A percentile compares a stretch with the other conserved stretches of the same genome.
Evolutionary conservation across 2,329 filamentous ascomycete genomes (phyloP).

Genomic region (Calonectria pauciramosa): DNA sequence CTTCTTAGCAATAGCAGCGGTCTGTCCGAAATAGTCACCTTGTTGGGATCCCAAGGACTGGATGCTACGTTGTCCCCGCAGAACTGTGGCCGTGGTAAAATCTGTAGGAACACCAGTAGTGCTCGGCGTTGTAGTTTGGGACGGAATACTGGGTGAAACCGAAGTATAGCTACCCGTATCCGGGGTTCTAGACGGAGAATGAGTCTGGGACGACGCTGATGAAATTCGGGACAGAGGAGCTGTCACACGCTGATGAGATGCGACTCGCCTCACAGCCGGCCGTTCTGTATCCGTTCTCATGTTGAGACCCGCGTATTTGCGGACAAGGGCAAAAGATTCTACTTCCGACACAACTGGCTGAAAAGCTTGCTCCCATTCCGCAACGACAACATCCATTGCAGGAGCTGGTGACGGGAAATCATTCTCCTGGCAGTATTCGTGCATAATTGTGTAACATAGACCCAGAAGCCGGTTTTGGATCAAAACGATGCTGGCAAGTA

Average conservation of each 20-base stretch:
- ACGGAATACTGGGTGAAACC: slow-evolving; percentile 3
- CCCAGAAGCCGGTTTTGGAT: slow-evolving; percentile 29
- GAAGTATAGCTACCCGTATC: neutral
- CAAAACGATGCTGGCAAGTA: slow-evolving; percentile 24
- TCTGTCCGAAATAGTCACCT: slow-evolving; percentile 19
- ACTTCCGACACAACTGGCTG: slow-evolving; percentile 14
- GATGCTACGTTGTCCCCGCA: slow-evolving; percentile 19
- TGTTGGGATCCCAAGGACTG: slow-evolving; percentile 8
- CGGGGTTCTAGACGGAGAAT: neutral
- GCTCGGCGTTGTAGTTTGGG: slow-evolving; percentile 10
- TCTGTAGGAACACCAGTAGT: slow-evolving; percentile 23
- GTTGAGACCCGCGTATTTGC: slow-evolving; percentile 11
- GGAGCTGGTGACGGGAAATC: slow-evolving; percentile 27
- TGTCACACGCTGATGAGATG: slow-evolving; percentile 3
- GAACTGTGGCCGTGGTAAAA: slow-evolving; percentile 26
- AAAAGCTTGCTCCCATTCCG: slow-evolving; percentile 25
- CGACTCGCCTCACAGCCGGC: neutral
- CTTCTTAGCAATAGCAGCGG: slow-evolving; percentile 23
- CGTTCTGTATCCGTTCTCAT: slow-evolving; percentile 1
- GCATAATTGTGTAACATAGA: slow-evolving; percentile 28
- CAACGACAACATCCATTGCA: slow-evolving; percentile 21
- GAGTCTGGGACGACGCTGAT: slow-evolving; percentile 14
- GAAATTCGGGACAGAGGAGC: slow-evolving; percentile 20
- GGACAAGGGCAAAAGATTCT: slow-evolving; percentile 21
- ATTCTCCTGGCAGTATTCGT: slow-evolving; percentile 29